Evolutionary conservation across 176 grass and related monocot genomes (phyloP).

Genomic region (Oryza meridionalis): DNA sequence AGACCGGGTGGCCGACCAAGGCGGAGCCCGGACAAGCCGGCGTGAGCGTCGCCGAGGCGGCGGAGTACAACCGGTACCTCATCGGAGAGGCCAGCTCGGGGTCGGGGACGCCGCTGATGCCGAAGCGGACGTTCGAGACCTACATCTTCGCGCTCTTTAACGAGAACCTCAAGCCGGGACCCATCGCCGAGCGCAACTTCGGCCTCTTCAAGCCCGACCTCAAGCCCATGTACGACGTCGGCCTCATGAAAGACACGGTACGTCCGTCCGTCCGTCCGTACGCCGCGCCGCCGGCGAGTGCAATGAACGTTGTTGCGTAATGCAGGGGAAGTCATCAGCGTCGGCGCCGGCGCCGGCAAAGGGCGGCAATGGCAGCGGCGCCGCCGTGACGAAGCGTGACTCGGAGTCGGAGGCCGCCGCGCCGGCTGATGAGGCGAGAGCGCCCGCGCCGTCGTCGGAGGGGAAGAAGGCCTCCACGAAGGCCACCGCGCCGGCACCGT

Average conservation of each 20-base stretch:
- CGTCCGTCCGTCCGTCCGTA: not conserved
- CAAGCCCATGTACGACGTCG: constrained; percentile 77
- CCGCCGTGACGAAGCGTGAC: not conserved
- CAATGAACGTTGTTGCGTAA: not conserved
- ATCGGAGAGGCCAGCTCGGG: constrained; percentile 53
- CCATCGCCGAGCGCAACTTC: constrained; percentile 89
- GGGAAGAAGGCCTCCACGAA: not conserved
- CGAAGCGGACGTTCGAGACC: constrained; percentile 72
- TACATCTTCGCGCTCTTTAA: constrained; percentile 92
- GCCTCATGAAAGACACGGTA: constrained; percentile 61
- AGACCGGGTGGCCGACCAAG: constrained; percentile 90
- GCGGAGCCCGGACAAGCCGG: constrained; percentile 68
- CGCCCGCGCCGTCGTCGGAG: not conserved
- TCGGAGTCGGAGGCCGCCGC: not conserved
- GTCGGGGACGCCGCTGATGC: constrained; percentile 79
- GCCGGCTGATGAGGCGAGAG: not conserved
- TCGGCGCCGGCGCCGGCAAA: not conserved
- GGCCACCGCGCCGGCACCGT: not conserved
- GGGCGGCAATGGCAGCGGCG: constrained; percentile 4
- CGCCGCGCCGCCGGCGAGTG: no score
- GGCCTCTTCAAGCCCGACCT: constrained; percentile 74
- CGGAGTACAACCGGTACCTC: constrained; percentile 63
- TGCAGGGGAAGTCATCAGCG: not conserved
- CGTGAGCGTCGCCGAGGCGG: constrained; percentile 59
- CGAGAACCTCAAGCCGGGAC: constrained; percentile 80